Evolutionary conservation across 2,329 filamentous ascomycete genomes (phyloP).

Genomic region (Escovopsis sp.): DNA sequence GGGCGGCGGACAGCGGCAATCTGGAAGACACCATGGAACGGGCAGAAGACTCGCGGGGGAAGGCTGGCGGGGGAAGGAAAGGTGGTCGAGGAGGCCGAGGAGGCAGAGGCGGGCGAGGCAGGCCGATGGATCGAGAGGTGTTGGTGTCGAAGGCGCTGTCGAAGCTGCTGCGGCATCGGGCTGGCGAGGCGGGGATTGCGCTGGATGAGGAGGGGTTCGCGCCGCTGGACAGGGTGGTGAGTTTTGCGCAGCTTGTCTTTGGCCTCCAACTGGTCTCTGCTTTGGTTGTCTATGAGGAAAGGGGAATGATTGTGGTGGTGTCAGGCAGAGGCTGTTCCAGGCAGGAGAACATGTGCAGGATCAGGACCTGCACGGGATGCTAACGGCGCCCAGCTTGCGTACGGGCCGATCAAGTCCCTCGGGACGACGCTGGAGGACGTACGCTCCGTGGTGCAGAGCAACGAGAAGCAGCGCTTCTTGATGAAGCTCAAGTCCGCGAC

Average conservation of each 20-base stretch:
- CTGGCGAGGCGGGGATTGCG: conserved; percentile 36
- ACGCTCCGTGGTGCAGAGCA: conserved; percentile 49
- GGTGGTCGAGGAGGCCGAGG: conserved; percentile 12
- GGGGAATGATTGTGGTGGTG: too few species aligned
- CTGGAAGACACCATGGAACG: too few species aligned
- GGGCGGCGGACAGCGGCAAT: too few species aligned
- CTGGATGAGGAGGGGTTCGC: conserved; percentile 47
- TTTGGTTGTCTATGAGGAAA: background rate
- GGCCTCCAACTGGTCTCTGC: background rate
- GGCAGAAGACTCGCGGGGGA: too few species aligned
- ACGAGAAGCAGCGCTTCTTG: conserved; percentile 84
- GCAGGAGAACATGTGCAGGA: background rate
- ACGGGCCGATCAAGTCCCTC: conserved; percentile 47
- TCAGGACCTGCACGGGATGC: too few species aligned
- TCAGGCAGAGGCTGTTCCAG: too few species aligned
- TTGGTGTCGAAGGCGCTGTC: conserved; percentile 39
- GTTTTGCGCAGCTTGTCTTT: conserved; percentile 14
- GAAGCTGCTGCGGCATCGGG: conserved; percentile 39
- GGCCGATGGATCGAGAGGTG: conserved; percentile 25
- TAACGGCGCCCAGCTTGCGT: conserved; percentile 38
- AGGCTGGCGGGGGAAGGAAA: too few species aligned
- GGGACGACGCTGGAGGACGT: conserved; percentile 65
- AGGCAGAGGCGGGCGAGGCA: conserved; percentile 15
- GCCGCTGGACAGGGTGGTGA: conserved; percentile 40
- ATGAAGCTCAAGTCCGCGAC: conserved; percentile 42